Evolutionary conservation across 352 stramenopile genomes (phyloP).

Genomic region (Globisporangium takayamanum): DNA sequence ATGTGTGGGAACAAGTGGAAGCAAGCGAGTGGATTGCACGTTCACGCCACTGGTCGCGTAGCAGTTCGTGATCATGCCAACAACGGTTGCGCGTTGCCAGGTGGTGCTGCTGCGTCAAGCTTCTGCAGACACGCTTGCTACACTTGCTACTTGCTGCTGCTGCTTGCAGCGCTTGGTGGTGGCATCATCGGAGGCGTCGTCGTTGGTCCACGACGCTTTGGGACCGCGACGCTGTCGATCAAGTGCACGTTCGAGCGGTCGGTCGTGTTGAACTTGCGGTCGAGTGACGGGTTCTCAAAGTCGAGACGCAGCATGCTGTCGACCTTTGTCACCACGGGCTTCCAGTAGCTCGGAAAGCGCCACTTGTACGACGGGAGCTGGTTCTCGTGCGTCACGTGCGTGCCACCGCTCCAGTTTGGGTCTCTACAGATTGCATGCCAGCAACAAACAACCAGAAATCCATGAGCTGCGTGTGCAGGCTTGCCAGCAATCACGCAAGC

Average conservation of each 20-base stretch:
- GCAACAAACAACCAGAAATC: not conserved
- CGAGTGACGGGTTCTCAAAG: slow-evolving; percentile 76
- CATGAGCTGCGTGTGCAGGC: not conserved
- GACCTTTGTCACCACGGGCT: slow-evolving; percentile 73
- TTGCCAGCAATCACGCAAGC: not conserved
- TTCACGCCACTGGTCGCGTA: not conserved
- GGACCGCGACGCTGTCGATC: slow-evolving; percentile 63
- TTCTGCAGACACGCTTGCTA: no score
- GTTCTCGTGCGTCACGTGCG: slow-evolving; percentile 43
- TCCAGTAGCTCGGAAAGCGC: slow-evolving; percentile 75
- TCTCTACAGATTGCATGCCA: slow-evolving; percentile 31
- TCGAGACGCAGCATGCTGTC: slow-evolving; percentile 81
- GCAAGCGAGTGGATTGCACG: not conserved
- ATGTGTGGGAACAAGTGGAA: not conserved
- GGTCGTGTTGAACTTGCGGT: slow-evolving; percentile 61
- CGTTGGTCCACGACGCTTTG: slow-evolving; percentile 19
- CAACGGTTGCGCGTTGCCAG: not conserved
- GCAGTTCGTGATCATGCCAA: not conserved
- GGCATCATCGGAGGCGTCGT: not conserved
- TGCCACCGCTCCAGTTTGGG: slow-evolving; percentile 65
- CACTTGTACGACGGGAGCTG: slow-evolving; percentile 66
- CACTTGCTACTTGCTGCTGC: not conserved
- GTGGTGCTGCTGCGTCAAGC: not conserved
- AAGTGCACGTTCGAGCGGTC: slow-evolving; percentile 81
- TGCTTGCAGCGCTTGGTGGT: not conserved